Evolutionary conservation across 441 rosid species (phyloP).

Genomic region (Hypseocharis bilobata): DNA sequence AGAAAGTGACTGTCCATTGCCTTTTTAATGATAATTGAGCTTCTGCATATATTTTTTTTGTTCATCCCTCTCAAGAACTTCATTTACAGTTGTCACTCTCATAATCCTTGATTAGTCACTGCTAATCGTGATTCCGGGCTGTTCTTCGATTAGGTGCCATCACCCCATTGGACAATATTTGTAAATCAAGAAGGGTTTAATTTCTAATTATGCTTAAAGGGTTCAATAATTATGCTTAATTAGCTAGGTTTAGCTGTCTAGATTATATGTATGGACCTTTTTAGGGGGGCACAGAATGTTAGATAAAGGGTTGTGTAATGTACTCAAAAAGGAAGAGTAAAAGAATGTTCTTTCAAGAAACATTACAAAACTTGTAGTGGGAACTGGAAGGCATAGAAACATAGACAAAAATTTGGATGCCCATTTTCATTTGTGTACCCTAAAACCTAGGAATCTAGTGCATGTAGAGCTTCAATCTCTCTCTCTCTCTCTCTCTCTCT

Average conservation of each 20-base stretch:
- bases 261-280: conserved; percentile 5
- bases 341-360: conserved; percentile 3
- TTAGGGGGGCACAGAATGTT: conserved; percentile 9
- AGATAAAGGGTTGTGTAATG: conserved; percentile 2
- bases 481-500: not conserved
- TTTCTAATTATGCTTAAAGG: not conserved
- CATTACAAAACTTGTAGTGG: not conserved
- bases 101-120: conserved; percentile 8
- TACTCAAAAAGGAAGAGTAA: not conserved
- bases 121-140: not conserved
- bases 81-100: conserved; percentile 3
- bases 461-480: not conserved
- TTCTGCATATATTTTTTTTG: too few relatives aligned
- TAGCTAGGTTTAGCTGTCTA: conserved; percentile 3
- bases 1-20: not conserved
- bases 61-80: conserved; percentile 4
- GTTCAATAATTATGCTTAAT: too few relatives aligned
- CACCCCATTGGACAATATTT: not conserved
- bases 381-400: not conserved
- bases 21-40: not conserved
- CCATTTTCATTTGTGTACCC: not conserved
- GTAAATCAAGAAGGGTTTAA: not conserved
- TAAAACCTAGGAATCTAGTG: not conserved
- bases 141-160: too few relatives aligned
- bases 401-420: not conserved